Percentiles rank a stretch among this genome's conserved stretches.
phyloP scores from a whole-genome alignment of 257 asterid species.

The Rehmannia glutinosa region DNA sequence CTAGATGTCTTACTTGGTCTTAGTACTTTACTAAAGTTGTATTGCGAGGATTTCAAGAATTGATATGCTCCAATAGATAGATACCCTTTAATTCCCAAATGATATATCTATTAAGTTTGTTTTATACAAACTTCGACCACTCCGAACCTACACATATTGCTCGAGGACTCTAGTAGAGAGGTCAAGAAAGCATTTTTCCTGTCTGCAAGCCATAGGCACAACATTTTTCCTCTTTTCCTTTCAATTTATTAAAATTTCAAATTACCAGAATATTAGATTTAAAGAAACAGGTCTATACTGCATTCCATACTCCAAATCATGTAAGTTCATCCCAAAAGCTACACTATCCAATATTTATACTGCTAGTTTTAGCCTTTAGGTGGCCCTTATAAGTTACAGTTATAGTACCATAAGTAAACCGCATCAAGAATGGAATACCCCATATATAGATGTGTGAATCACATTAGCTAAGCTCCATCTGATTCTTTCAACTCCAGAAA shows the following conservation, averaged over 20 bases:
- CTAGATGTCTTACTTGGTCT: background rate
- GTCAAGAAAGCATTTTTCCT: too few species aligned
- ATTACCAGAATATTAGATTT: background rate
- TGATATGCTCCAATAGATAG: too few species aligned
- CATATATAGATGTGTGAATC: background rate
- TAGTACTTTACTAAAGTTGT: background rate
- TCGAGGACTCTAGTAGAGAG: too few species aligned
- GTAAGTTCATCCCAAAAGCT: background rate
- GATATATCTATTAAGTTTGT: too few species aligned
- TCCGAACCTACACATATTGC: too few species aligned
- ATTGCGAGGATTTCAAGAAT: background rate
- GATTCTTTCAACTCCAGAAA: background rate
- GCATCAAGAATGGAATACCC: too few species aligned
- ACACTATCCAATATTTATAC: too few species aligned
- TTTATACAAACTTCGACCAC: too few species aligned
- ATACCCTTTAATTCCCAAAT: too few species aligned
- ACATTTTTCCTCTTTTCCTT: background rate
- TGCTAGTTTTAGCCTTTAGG: background rate
- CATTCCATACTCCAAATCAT: background rate
- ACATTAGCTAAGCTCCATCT: background rate
- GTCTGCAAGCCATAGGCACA: background rate
- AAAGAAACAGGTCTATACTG: background rate
- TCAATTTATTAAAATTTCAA: background rate
- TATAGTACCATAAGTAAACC: too few species aligned
- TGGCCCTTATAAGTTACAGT: too few species aligned